Base-by-base conservation (phyloP, 495 filamentous ascomycete species). In the Elaphomyces granulatus region DNA sequence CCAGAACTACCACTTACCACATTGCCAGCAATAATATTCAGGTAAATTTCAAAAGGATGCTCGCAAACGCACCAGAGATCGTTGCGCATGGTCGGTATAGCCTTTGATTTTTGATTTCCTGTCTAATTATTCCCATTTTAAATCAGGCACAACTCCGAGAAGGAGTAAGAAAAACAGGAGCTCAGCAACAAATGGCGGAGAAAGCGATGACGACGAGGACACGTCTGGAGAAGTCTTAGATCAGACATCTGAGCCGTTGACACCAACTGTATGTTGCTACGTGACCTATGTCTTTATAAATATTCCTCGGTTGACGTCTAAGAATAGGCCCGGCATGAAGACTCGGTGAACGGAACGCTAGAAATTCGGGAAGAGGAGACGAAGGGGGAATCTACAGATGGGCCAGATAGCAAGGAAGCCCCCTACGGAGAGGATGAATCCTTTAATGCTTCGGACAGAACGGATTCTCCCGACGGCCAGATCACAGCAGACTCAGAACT, bases 131-230 rank as follows among this genome's bases (percentile, higher is more conserved):
- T n/a, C n/a, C n/a, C n/a, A 28, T 28, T 28, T 28, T 6, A 12
- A 28, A 28, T 6, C 23, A 28, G 23, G 23, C 12, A 31, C 45
- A 72, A 72, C 61, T 54, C 43, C 63, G 38, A 77, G 73, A 51
- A 80, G 72, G 54, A 75, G 70, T 56, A 81, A 75, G 56, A 83
- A 78, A 65, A 83, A 78, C 58, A 80, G 73, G 59, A 69, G 55
- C 42, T 59, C 56, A 41, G 52, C 58, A 43, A 75, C 68, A 48
- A 12, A 6, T 6, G 12, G 12, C 12, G 23, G 23, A 12, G 23
- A 28, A 28, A 28, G 23, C 12, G 23, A 28, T 12, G 12, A 28
- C 12, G 6, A 6, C 12, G 23, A 28, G 23, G 23, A 28, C 23
- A 28, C 12, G 12, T 6, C 23, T 28, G 23, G 23, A 12, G 23